Evolutionary conservation across 108 stramenopile species (phyloP), one percentile per base, ranked within the genome.

Genomic region (Parietichytrium sp.): DNA sequence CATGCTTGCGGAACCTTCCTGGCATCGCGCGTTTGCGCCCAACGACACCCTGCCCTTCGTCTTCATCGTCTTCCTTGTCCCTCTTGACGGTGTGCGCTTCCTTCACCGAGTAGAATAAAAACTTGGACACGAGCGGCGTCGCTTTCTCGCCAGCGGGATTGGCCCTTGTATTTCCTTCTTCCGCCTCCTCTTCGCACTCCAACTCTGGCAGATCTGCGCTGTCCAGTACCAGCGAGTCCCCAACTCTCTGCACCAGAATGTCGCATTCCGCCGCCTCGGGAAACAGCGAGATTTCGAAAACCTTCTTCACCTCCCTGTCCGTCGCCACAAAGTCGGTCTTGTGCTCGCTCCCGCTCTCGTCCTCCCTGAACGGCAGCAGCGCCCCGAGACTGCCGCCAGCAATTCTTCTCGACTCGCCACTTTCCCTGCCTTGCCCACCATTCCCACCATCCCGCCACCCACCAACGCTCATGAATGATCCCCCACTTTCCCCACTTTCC

Each of bases 311-410:
- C 13, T 72, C 82, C 7, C 31, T 45, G 23, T 81, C 82, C 13
- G 80, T 47, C 12, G 80, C 52, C 27, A 82, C 54, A 53, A 51
- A 54, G 27, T 83, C 82, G 16, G 42, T 53, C 20, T 20, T 55
- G 4, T 36, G n/a, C 51, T 54, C 53, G 31, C 29, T 29, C 2
- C 51, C 52, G 2, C 52, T 23, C 36, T 83, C 82, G 16, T 80
- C 54, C 3, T 80, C 80, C 27, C 38, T 42, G 13, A 81, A 81
- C 13, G 72, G 81, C 29, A 38, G 79, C 29, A 61, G 30, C n/a
- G 81, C 78, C 26, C 79, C 52, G 27, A 31, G 51, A 52, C 50
- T 79, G 6, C 36, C 54, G 4, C 29, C 30, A n/a, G n/a, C n/a
- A n/a, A n/a, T n/a, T n/a, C n/a, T n/a, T n/a, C n/a, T n/a, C n/a